These are phyloP conservation scores for Asterella californica DNA, from an alignment of 225 moss, liverwort and hornwort species.

Conservation along the genomic window DNA sequence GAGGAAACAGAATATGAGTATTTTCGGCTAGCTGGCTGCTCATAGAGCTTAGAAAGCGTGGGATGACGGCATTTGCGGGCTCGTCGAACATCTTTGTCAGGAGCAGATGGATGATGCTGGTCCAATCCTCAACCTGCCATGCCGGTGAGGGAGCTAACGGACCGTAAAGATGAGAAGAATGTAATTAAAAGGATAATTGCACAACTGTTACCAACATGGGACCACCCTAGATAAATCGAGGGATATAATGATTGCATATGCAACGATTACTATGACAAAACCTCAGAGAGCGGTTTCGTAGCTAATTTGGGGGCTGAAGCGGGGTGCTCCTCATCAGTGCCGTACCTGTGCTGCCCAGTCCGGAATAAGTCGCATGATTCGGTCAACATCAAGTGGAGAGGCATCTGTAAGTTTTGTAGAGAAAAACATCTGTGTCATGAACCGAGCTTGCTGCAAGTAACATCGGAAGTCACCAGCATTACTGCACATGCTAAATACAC, in stretches of 20 bases:
- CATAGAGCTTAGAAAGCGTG: slow-evolving; percentile 83
- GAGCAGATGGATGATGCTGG: slow-evolving; percentile 47
- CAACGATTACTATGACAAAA: not conserved
- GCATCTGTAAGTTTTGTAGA: slow-evolving; percentile 34
- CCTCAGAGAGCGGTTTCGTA: not conserved
- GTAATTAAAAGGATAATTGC: not conserved
- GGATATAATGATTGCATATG: not conserved
- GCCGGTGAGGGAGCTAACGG: not conserved
- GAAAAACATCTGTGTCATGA: not conserved
- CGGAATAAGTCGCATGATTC: slow-evolving; percentile 68
- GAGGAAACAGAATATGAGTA: slow-evolving; percentile 54
- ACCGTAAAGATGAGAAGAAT: not conserved
- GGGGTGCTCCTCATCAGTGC: not conserved
- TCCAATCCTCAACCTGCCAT: slow-evolving; percentile 70
- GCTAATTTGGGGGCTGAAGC: not conserved
- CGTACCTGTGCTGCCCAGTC: slow-evolving; percentile 77
- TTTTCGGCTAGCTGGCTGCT: slow-evolving; percentile 60
- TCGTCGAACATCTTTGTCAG: slow-evolving; percentile 82
- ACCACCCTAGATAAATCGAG: not conserved
- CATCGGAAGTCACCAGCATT: not conserved
- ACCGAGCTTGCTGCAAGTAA: not conserved
- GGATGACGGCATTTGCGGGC: slow-evolving; percentile 85
- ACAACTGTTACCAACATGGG: not conserved
- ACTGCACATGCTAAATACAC: too few relatives aligned
- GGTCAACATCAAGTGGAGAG: slow-evolving; percentile 67